Base-by-base conservation (phyloP, 2,329 filamentous ascomycete genomes). In the Cordyceps cateniannulata region DNA sequence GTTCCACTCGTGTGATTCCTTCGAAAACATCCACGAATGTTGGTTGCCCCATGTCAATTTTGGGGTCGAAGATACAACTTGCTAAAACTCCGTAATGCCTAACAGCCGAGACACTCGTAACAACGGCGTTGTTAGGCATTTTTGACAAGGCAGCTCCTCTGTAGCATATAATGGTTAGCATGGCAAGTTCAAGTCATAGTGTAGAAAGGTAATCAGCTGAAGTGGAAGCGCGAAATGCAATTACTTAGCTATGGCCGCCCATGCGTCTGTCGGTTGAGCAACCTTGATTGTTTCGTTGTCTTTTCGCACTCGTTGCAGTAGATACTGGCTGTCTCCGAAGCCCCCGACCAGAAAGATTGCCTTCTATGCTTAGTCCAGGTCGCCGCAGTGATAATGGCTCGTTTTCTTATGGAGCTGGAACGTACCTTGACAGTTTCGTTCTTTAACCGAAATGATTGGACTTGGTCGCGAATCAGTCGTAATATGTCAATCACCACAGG, bases 281-380 rank as follows among this genome's bases (percentile, higher is more conserved):
- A 76, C 66, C 29, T 67, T 63, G 3, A 73, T 67, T 1, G 60
- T 60, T 0, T 66, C 63, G 10, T 70, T 64, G 6, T 63, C 61
- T 5, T 60, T 58, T 20, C 70, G 52, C 7, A 76, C 58, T 2
- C 66, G 66, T 8, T 64, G 62, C 52, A 67, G 71, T 9, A 77
- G 70, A 61, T 74, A 76, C 18, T 69, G 68, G 3, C 69, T 76
- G 3, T 67, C 62, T 1, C 75, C 75, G 38, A 76, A 73, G 0
- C 75, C 75, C 1, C 74, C 74, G 0, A 76, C 74, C 0, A 77
- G 67, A 10, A 75, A 60, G 5, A 77, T 72, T 0, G 70, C 57
- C 62, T 64, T n/a, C n/a, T n/a, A n/a, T n/a, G n/a, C n/a, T n/a
- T n/a, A n/a, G n/a, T n/a, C n/a, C n/a, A n/a, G n/a, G n/a, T n/a